phyloP scores from a whole-genome alignment of 305 asterid species.

The Fraxinus baroniana region DNA sequence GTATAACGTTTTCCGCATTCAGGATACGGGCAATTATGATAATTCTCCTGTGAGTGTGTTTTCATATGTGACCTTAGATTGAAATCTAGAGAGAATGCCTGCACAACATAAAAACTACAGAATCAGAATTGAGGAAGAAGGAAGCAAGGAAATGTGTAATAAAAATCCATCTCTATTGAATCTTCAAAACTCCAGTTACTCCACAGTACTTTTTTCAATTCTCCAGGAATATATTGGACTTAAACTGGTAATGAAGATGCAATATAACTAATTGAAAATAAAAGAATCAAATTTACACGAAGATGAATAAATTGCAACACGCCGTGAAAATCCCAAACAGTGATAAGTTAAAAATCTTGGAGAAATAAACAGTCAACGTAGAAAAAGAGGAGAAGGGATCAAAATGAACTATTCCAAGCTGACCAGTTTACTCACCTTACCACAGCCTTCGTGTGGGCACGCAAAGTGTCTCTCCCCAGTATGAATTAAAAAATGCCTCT shows the following conservation, averaged over 20 bases:
- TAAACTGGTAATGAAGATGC: neutral
- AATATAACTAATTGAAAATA: neutral
- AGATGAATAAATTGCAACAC: neutral
- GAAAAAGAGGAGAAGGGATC: neutral
- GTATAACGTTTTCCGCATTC: slow-evolving; percentile 98
- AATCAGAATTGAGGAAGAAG: slow-evolving; percentile 1
- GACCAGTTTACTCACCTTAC: slow-evolving; percentile 68
- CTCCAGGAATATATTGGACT: neutral
- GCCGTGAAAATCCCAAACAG: neutral
- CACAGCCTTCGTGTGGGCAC: slow-evolving; percentile 99
- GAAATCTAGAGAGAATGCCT: slow-evolving; percentile 98
- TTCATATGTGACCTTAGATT: slow-evolving; percentile 97
- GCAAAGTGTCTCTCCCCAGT: slow-evolving; percentile 98
- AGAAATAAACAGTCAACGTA: neutral
- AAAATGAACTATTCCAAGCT: slow-evolving; percentile 3
- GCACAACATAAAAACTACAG: slow-evolving; percentile 21
- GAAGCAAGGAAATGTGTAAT: neutral
- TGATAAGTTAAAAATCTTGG: neutral
- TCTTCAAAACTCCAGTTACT: neutral
- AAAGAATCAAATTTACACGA: neutral
- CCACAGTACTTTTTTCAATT: neutral
- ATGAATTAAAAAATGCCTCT: slow-evolving; percentile 94
- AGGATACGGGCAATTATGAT: slow-evolving; percentile 84
- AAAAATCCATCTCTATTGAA: neutral
- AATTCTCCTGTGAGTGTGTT: slow-evolving; percentile 97